Evolutionary conservation across 129 eudicot species (phyloP), one percentile per base, ranked within the genome.

Genomic region (Flaveria sonorensis): DNA sequence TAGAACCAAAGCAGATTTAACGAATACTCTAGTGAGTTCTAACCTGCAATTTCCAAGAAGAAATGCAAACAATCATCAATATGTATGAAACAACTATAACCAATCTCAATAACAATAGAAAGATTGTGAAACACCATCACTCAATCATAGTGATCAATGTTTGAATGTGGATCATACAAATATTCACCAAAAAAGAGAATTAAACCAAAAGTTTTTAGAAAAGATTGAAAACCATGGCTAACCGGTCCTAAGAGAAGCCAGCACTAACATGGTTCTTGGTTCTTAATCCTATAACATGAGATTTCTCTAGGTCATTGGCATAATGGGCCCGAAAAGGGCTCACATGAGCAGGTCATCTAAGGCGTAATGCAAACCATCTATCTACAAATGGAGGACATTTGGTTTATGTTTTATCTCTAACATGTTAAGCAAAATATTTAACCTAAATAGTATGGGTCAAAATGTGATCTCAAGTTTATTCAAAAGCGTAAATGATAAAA

Each of bases 11-110:
- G 85, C 32, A 30, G 87, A 76, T 70, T 85, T 85, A 60, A 86
- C 68, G 74, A 82, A 82, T 68, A 19, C 79, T 60, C 85, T 48
- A 64, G 99, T 90, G 61, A 91, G 88, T 75, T 81, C 84, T 86
- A 94, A 86, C 92, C 99, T 94, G 72, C 82, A 85, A 61, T 50
- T 69, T 60, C 47, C 67, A 40, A 52, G 53, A 61, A 72, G 66
- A 83, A 81, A 71, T 42, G 23, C 70, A 64, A 80, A 19, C 19
- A 52, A 53, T 67, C 51, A 63, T 45, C 3, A 47, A 45, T 32
- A 23, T 20, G 62, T 13, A 24, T 43, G 84, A 73, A 67, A 39
- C n/a, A 53, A 12, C 28, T 55, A 45, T 13, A 55, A 30, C 51
- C 46, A 28, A 68, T 56, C 42, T 51, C 39, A 20, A 45, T 1